Base-by-base conservation (phyloP, 371 early-diverging fungal species). In the Mortierella sp. region DNA sequence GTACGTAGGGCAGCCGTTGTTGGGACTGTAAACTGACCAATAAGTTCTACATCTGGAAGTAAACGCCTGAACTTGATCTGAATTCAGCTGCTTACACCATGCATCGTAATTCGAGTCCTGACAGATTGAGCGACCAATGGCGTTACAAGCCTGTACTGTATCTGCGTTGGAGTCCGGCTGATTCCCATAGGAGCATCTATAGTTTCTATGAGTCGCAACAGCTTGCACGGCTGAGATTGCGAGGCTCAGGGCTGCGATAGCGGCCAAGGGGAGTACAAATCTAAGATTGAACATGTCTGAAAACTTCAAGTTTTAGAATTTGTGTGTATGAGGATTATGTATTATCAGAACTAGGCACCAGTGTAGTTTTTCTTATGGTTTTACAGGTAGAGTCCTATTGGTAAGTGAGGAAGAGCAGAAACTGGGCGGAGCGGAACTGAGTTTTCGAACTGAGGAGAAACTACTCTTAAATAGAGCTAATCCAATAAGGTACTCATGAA, bases 361-460 rank as follows among this genome's bases (percentile, higher is more conserved):
- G 54, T 54, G 54, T 24, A 54, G 54, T 54, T 21, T 54, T n/a
- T n/a, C n/a, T 54, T 54, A 54, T 0, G 24, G 24, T 24, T 54
- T 54, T 54, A 21, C 2, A 54, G 28, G 65, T 63, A 63, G 65
- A 63, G 65, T 63, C 9, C 65, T 31, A 63, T 63, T 28, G 65
- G n/a, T n/a, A n/a, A n/a, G n/a, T n/a, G n/a, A n/a, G n/a, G n/a
- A n/a, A n/a, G 65, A 63, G 65, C 34, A 63, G 65, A 63, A 31
- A 63, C 65, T 63, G 65, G 65, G 65, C 31, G 65, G 65, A 63
- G 65, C 65, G 65, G 65, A 63, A 63, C 65, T 31, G 65, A 28
- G 65, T 63, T 63, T 63, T 63, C 65, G 65, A 63, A 63, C 65
- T 63, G 65, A 63, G 65, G 65, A 63, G 65, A 63, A 63, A 63